A percentile compares a stretch with the other conserved stretches of the same genome.
Evolutionary conservation across 2,329 filamentous ascomycete species (phyloP).

Genomic region (Cladosporium halotolerans): DNA sequence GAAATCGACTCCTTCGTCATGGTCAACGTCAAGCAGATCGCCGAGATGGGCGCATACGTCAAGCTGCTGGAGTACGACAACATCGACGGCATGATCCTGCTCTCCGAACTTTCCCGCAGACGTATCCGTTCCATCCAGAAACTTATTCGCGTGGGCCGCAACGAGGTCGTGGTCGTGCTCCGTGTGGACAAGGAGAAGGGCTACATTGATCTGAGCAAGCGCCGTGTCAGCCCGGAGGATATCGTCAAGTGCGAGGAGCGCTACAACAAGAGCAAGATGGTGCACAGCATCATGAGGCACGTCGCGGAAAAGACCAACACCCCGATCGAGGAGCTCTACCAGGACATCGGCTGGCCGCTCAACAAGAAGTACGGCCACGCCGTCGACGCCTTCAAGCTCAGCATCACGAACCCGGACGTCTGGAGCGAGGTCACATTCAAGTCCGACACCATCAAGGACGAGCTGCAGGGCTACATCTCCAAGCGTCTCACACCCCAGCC

Average conservation of each 20-base stretch:
- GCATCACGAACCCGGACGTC: conserved; percentile 94
- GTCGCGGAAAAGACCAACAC: conserved; percentile 94
- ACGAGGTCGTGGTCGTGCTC: conserved; percentile 96
- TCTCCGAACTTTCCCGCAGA: conserved; percentile 93
- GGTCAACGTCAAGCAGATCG: conserved; percentile 99
- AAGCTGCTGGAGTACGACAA: conserved; percentile 99
- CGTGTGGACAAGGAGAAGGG: conserved; percentile 99
- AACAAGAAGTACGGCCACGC: conserved; percentile 97
- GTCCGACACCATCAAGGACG: conserved; percentile 75
- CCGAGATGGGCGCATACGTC: conserved; percentile 99
- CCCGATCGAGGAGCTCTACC: conserved; percentile 91
- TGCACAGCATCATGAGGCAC: conserved; percentile 97
- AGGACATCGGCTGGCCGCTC: conserved; percentile 91
- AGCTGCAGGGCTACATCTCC: conserved; percentile 90
- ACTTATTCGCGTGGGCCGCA: conserved; percentile 93
- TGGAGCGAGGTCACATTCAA: conserved; percentile 92
- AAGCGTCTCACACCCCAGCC: conserved; percentile 96
- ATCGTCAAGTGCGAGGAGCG: conserved; percentile 97
- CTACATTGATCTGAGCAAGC: conserved; percentile 98
- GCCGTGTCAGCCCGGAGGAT: conserved; percentile 94
- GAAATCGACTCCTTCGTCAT: conserved; percentile 99
- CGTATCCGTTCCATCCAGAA: conserved; percentile 99
- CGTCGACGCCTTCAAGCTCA: conserved; percentile 97
- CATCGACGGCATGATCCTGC: conserved; percentile 99
- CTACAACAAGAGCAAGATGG: conserved; percentile 99